These are phyloP conservation scores for Macrolepiota dolichaula DNA, from an alignment of 768 basidiomycete species.

Conservation along the genomic window DNA sequence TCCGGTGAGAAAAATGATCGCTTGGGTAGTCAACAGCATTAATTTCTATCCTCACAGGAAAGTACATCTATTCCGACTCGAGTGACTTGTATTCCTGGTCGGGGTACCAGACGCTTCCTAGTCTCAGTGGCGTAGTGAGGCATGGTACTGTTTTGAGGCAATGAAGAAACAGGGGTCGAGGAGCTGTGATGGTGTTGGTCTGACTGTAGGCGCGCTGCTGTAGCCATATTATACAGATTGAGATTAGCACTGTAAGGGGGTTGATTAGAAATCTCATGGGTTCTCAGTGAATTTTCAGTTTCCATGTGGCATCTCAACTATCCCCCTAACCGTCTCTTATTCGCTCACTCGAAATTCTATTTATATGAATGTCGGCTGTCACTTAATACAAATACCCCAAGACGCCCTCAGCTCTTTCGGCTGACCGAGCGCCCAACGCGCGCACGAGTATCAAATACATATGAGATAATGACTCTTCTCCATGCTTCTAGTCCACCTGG, in stretches of 20 bases:
- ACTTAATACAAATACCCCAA: neutral
- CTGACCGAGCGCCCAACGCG: neutral
- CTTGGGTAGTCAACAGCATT: neutral
- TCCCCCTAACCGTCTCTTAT: neutral
- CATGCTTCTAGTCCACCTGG: neutral
- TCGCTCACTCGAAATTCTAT: neutral
- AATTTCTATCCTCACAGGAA: slow-evolving; percentile 17
- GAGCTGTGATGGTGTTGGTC: neutral
- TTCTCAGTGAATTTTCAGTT: neutral
- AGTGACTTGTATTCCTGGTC: slow-evolving; percentile 31
- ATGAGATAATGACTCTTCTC: neutral
- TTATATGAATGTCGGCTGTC: neutral
- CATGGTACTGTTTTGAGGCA: slow-evolving; percentile 32
- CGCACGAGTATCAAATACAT: neutral
- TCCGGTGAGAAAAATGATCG: slow-evolving; percentile 15
- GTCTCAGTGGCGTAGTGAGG: slow-evolving; percentile 26
- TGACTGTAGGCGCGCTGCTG: neutral
- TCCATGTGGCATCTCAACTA: neutral
- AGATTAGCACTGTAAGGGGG: neutral
- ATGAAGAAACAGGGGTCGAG: slow-evolving; percentile 2
- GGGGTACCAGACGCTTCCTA: slow-evolving; percentile 24
- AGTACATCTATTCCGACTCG: slow-evolving; percentile 34
- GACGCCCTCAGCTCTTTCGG: neutral
- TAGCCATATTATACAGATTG: neutral
- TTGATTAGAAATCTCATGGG: neutral